Evolutionary conservation across 2,329 filamentous ascomycete genomes (phyloP), one percentile per base, ranked within the genome.

Genomic region (Paracamarosporium sp.): DNA sequence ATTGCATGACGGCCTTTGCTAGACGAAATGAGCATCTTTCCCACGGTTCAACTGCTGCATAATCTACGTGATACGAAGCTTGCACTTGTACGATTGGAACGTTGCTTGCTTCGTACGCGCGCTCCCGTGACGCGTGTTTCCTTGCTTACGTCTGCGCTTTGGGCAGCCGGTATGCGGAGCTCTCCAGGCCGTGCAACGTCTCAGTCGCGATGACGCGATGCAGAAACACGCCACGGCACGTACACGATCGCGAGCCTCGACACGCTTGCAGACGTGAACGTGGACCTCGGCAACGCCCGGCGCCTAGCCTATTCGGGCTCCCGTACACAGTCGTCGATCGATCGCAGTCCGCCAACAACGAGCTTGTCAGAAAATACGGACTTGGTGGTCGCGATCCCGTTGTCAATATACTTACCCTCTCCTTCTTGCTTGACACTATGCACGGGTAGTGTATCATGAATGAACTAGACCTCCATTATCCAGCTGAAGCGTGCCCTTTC

Each of bases 401-500:
- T 38, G 12, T 38, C 22, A n/a, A n/a, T 45, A 2, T 38, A n/a
- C 17, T 4, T 17, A 15, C 15, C 15, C 13, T 12, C 4, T 38
- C 17, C 35, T 15, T n/a, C 2, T 17, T n/a, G 1, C 15, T 20
- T 1, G 2, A 43, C 22, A 15, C 24, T 11, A 43, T 43, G 25
- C 13, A 52, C 50, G 33, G 22, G 24, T 50, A 28, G n/a, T 20
- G 12, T 25, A 61, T 20, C 3, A 73, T 73, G 70, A 66, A 69
- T 45, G 71, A 72, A 62, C 59, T 64, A 4, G 71, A 74, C 36
- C 65, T 70, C 3, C 71, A 76, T 53, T 82, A 82, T 66, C 78
- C 80, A 5, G 57, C 66, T 1, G 69, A 78, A 28, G 45, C 71
- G 38, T 88, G 86, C 68, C 82, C 85, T 15, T 88, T 88, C 72